Evolutionary conservation across 2,329 filamentous ascomycete species (phyloP), one percentile per base, ranked within the genome.

Genomic region (Cladobotryum protrusum): DNA sequence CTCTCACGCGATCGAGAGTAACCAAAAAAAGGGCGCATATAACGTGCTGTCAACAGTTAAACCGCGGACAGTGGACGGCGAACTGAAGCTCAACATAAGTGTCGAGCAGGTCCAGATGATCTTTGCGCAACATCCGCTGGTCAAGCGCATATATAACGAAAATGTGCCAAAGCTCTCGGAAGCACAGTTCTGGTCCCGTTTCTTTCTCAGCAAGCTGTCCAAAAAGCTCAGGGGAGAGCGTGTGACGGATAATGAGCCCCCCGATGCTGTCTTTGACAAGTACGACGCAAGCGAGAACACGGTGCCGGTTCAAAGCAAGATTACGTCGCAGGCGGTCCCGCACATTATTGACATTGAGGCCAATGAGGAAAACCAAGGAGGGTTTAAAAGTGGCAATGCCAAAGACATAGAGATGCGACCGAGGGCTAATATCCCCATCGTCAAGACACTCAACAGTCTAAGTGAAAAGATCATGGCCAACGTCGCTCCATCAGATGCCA

Each of bases 291-390:
- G 79, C 35, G 86, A 89, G 54, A 86, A 89, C 57, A 76, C 76
- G 32, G 66, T 72, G 17, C 69, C 69, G 34, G 72, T 78, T 42
- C 69, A 75, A 11, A 77, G 72, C 61, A 77, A 75, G 56, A 73
- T 81, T 43, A 72, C 79, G 56, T 72, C 83, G 3, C 73, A 83
- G 33, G 79, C 85, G 49, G 82, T 99, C 17, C 91, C 93, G 1
- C 84, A 91, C 59, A 91, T 95, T 56, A 91, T 99, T 58, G 87
- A 99, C 64, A 70, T 99, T 20, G 89, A 92, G 63, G 93, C 86
- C 29, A 99, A 99, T 62, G 93, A 97, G 69, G 88, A 93, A 66
- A 92, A 99, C 61, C 85, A 95, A 66, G 95, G 90, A 58, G 88
- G 91, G 47, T 81, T 85, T 61, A 85, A 79, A 60, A 71, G 78